Base-by-base conservation (phyloP, 352 stramenopile genomes). In the Globisporangium perplexum region DNA sequence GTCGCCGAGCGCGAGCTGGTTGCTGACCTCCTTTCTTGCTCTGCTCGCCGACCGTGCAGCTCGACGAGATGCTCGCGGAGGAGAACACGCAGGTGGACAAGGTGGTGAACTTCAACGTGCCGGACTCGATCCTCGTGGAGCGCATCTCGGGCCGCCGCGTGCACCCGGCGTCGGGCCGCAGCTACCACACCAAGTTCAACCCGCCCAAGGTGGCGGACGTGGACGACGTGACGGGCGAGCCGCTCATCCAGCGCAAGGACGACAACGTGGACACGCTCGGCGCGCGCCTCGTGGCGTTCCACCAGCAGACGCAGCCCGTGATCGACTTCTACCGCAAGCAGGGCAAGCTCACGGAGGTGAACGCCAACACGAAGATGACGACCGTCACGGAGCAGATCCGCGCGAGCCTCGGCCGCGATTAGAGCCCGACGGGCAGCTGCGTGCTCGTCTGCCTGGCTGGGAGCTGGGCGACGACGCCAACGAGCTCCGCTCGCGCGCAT, bases 141-240 rank as follows among this genome's bases (percentile, higher is more conserved):
- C 91, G 96, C 59, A 98, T 99, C 61, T 93, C 94, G 23, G 96
- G 96, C 55, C 89, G 96, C 59, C 96, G 95, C 66, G 96, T 99
- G 68, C 94, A 99, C 83, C 86, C 92, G 47, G 82, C 70, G n/a
- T 96, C 73, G 38, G 96, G 96, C 73, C 86, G 94, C 61, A 98
- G 83, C 69, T 99, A 99, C 78, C 96, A 99, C 71, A 83, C 98
- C 57, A 98, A 98, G 84, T 98, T 98, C 77, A 96, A 96, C 59
- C 95, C 96, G 47, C 96, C 96, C 28, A 96, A 98, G 80, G 81
- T 86, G 15, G 69, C 69, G 1, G 80, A 71, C 57, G 84, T 86
- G 62, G 85, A 95, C 72, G 96, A 99, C 71, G 57, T 97, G 45
- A 98, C 96, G n/a, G 92, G 93, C 43, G 96, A 98, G 65, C 65